Evolutionary conservation across 2,329 filamentous ascomycete genomes (phyloP), one percentile per base, ranked within the genome.

Genomic region (Exophiala phaeomuriformis): DNA sequence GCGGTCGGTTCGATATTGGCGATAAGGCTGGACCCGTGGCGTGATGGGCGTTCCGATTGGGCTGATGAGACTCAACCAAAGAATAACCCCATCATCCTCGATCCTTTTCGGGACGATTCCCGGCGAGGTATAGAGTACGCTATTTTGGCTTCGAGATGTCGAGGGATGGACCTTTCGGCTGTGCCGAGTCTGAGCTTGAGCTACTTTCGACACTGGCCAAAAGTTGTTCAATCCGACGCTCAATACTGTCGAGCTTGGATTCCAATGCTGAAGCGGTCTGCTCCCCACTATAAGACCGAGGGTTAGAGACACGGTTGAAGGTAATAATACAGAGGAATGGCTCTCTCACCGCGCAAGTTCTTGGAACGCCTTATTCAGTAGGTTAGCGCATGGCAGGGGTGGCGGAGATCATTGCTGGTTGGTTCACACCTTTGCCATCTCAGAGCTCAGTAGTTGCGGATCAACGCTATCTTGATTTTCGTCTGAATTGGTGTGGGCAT

Each of bases 181-280:
- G 47, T 8, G 64, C 19, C 19, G 19, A 2, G 72, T 68, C 3
- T 45, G 42, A 50, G 69, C 68, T 55, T 75, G 54, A 35, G 40
- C 48, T 48, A 30, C 54, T 55, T 37, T 63, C 74, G 19, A 76
- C 73, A 50, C 73, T 71, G 10, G 72, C 75, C 12, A 80, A 67
- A 3, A 80, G 64, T 42, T 74, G 72, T 58, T 79, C 75, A 45
- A 82, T 80, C 65, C 77, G 78, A 51, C 69, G 71, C 63, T 82
- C 79, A 49, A 82, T 70, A 28, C 69, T 69, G 53, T 72, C 72
- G 32, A 82, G 71, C 60, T 80, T 75, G 55, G 72, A 72, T 63
- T 82, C 79, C 31, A 82, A 66, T 19, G 74, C 76, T 30, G 75
- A 68, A 4, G 79, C 79, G 32, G 78, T 77, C 55, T 70, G 71